These are phyloP conservation scores for Seiridium cupressi DNA, from an alignment of 2,329 filamentous ascomycete species.

Conservation along the genomic window DNA sequence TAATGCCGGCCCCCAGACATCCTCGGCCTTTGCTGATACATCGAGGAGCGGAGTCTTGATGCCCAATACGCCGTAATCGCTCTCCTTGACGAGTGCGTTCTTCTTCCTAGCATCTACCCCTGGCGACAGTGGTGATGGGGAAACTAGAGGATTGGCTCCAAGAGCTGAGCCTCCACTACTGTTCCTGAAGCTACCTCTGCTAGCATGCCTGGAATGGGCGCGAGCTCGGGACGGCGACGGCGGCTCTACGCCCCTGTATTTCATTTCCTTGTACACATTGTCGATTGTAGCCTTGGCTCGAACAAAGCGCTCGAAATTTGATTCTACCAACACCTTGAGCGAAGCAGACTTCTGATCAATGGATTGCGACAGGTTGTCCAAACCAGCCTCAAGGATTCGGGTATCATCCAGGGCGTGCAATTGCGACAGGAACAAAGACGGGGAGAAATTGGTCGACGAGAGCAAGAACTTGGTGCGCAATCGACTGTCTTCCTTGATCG, in stretches of 20 bases:
- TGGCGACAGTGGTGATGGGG: slow-evolving; percentile 33
- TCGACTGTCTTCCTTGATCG: slow-evolving; percentile 79
- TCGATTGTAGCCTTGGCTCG: slow-evolving; percentile 97
- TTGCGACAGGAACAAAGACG: slow-evolving; percentile 86
- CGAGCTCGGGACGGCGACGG: slow-evolving; percentile 37
- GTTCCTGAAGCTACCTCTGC: slow-evolving; percentile 64
- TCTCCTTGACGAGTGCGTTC: slow-evolving; percentile 89
- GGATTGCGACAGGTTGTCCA: slow-evolving; percentile 82
- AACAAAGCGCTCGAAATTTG: slow-evolving; percentile 97
- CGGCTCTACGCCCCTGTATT: slow-evolving; percentile 61
- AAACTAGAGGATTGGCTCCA: slow-evolving; percentile 35
- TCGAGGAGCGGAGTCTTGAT: slow-evolving; percentile 88
- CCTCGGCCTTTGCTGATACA: slow-evolving; percentile 89
- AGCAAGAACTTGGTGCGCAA: slow-evolving; percentile 84
- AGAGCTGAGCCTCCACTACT: slow-evolving; percentile 37
- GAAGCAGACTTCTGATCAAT: slow-evolving; percentile 98
- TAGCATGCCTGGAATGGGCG: slow-evolving; percentile 64
- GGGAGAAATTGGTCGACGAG: slow-evolving; percentile 93
- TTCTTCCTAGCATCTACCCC: slow-evolving; percentile 66
- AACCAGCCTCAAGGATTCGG: slow-evolving; percentile 72
- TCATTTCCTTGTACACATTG: slow-evolving; percentile 99
- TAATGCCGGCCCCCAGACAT: slow-evolving; percentile 94
- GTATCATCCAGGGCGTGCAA: slow-evolving; percentile 86
- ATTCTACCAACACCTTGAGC: slow-evolving; percentile 92
- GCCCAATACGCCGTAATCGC: slow-evolving; percentile 82